Evolutionary conservation across 2,329 filamentous ascomycete species (phyloP), one percentile per base, ranked within the genome.

Genomic region (Penicillium sp.): DNA sequence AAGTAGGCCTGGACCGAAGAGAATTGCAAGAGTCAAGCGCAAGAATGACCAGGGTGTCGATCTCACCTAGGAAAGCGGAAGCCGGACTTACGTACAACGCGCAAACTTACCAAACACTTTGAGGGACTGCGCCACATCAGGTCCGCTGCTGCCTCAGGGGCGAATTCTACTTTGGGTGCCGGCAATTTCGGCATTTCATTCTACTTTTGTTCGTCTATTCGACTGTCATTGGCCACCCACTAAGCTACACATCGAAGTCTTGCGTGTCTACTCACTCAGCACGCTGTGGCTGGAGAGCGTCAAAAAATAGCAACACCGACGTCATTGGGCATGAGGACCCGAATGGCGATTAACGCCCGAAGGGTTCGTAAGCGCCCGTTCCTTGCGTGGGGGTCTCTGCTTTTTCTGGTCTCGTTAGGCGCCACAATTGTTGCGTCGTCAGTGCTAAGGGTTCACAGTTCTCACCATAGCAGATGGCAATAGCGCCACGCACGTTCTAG

Each of bases 261-360:
- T 49, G 42, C 31, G 31, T 16, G 24, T n/a, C 33, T 42, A 27
- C 31, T 30, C 47, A 38, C 16, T 20, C n/a, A 36, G 9, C 48
- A 50, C 46, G 43, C 39, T 55, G 60, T 63, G 61, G 61, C 60
- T 61, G 45, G 48, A 55, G 56, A 51, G 51, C 20, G 41, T 57
- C 41, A 54, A 55, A 27, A 54, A 61, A 61, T 63, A 62, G 60
- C 46, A 56, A 48, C 61, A 61, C 24, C 56, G 59, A 63, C 61
- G 61, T 63, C 61, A 63, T 63, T 60, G 41, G 57, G 56, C 61
- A 61, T 62, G 38, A 30, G 10, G 13, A 24, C 8, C 3, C 14
- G 10, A 45, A 40, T 39, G 16, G 30, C 30, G 14, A 39, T 27
- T 40, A 42, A 38, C 43, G 36, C 48, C 48, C 39, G 43, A 43